Evolutionary conservation across 805 yeast species (phyloP).

Genomic region (Diddensiella caesifluorescens): DNA sequence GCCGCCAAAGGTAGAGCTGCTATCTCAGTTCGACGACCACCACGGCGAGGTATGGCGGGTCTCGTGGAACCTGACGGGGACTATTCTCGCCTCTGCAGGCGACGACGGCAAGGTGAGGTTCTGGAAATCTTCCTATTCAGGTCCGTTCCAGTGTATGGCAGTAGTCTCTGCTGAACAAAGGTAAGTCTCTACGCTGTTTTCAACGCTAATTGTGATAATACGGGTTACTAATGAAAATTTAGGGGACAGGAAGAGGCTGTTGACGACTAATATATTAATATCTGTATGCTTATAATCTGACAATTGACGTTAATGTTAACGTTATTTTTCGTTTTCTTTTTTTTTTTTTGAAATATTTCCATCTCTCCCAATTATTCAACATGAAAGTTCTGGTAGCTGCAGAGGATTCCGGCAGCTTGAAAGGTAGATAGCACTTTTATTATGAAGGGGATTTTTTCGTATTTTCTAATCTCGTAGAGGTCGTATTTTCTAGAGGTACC

Average conservation of each 20-base stretch:
- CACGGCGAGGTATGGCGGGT: conserved; percentile 94
- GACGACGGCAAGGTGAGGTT: conserved; percentile 89
- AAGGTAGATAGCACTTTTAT: conserved; percentile 26
- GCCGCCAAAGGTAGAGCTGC: conserved; percentile 45
- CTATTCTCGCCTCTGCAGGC: conserved; percentile 87
- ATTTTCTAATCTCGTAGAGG: conserved; percentile 34
- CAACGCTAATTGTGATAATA: too few species aligned
- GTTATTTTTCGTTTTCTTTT: too few species aligned
- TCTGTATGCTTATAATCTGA: too few species aligned
- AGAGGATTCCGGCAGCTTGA: conserved; percentile 47
- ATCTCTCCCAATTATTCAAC: too few species aligned
- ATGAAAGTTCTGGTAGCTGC: conserved; percentile 50
- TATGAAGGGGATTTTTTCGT: background rate
- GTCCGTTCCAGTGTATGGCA: conserved; percentile 88
- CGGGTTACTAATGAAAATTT: too few species aligned
- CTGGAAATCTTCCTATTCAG: conserved; percentile 85
- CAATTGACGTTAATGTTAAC: too few species aligned
- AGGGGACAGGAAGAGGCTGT: too few species aligned
- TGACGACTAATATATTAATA: too few species aligned
- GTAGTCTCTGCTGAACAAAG: conserved; percentile 57
- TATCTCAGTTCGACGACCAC: conserved; percentile 71
- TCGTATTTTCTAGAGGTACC: conserved; percentile 60
- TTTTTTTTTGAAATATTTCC: too few species aligned
- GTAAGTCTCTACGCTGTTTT: too few species aligned
- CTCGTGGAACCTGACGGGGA: conserved; percentile 79